A percentile compares a stretch with the other conserved stretches of the same genome.
Conservation (phyloP, 768 basidiomycete species). For the Psilocybe azurescens region DNA sequence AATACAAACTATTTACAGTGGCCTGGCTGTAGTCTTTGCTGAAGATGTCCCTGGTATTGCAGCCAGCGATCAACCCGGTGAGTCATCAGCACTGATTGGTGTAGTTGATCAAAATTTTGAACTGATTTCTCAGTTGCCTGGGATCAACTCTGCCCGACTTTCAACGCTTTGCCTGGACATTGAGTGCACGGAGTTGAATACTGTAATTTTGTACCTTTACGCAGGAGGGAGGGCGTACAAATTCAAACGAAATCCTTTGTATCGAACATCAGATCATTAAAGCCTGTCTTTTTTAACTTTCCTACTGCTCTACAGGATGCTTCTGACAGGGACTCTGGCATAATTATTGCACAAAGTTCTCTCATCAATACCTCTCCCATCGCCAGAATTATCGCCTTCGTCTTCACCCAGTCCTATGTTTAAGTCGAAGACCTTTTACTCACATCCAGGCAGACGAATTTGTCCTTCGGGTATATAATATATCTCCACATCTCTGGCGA, state of each 20-base stretch:
- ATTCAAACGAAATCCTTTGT: background rate
- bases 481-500: constrained; percentile 7
- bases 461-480: background rate
- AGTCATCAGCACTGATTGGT: background rate
- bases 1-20: constrained; percentile 19
- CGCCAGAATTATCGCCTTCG: background rate
- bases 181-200: background rate
- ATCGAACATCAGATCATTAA: background rate
- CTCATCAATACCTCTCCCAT: background rate
- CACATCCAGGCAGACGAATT: background rate
- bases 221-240: too few species aligned
- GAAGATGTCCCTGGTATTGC: constrained; percentile 33
- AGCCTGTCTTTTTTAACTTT: background rate
- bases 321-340: background rate
- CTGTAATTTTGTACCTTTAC: too few species aligned
- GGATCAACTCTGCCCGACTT: constrained; percentile 40
- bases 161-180: constrained; percentile 13
- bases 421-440: background rate
- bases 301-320: background rate
- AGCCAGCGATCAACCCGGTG: constrained; percentile 25
- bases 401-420: constrained; percentile 10
- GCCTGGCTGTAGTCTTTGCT: constrained; percentile 41
- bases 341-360: constrained; percentile 5
- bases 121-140: constrained; percentile 27
- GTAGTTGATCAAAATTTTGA: background rate